Evolutionary conservation across 2,329 filamentous ascomycete genomes (phyloP), one percentile per base, ranked within the genome.

Genomic region (Fusarium falciforme): DNA sequence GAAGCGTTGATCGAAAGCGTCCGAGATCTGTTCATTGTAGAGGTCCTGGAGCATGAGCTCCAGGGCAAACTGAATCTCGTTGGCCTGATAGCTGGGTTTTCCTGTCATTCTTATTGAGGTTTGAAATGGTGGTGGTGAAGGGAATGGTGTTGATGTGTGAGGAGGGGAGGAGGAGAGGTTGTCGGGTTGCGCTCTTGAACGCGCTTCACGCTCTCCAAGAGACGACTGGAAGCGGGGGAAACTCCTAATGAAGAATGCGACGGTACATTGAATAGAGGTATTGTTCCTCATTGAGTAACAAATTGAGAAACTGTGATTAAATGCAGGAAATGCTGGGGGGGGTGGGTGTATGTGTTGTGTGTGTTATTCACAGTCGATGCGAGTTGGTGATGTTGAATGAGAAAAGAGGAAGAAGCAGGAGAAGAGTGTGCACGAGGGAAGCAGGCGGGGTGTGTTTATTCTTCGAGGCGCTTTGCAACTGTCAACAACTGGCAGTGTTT

Each of bases 31-130:
- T 1, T 80, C 77, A 29, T 76, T 75, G n/a, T 52, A 70, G 6
- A 59, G 49, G 10, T 77, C 76, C 2, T 72, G 60, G 17, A 83
- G 71, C 58, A 81, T 75, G 2, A 72, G 64, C 1, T 76, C 66
- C 54, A 85, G 76, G 42, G 84, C 70, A 71, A 81, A 84, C 54
- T 73, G 70, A 49, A 85, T 82, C 71, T 85, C 76, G 2, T 80
- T 76, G 9, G 77, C 67, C 11, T 74, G 79, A 73, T 85, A 85
- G 40, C 78, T 77, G 6, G 79, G 75, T 6, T 80, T 77, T 16
- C 83, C 82, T 0, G 72, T 71, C 72, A 74, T 74, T 25, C 5
- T 67, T 55, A 4, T 8, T 12, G 16, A 36, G 8, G 49, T 0
- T 31, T 4, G 59, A 44, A 20, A 6, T 27, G 31, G 16, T 14